These are phyloP conservation scores for Zoysia matrella DNA, from an alignment of 202 grass and related monocot genomes.

Conservation along the genomic window DNA sequence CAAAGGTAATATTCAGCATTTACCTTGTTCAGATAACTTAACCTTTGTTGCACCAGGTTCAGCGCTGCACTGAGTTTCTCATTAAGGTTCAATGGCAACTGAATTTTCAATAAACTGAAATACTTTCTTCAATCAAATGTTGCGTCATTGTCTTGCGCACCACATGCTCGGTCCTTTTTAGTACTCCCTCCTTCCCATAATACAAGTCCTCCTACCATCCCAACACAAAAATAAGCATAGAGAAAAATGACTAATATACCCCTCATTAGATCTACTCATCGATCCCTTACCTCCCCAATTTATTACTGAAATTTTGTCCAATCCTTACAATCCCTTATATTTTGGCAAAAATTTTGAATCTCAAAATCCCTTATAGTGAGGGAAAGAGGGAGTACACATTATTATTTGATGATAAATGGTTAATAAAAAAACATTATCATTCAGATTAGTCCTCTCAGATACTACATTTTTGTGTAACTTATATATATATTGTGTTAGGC, in stretches of 20 bases:
- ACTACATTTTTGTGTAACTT: conserved; percentile 15
- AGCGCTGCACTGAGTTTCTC: conserved; percentile 16
- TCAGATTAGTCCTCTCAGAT: background rate
- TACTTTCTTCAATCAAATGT: conserved; percentile 1
- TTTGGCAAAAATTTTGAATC: too few relatives aligned
- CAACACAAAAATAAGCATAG: too few relatives aligned
- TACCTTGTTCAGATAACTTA: conserved; percentile 1
- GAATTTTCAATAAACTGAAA: background rate
- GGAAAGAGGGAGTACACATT: too few relatives aligned
- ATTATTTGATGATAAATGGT: background rate
- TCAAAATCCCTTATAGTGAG: too few relatives aligned
- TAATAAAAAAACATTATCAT: background rate
- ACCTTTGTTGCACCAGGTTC: background rate
- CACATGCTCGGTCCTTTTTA: background rate
- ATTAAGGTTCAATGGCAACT: background rate
- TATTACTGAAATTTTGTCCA: too few relatives aligned
- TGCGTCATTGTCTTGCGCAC: background rate
- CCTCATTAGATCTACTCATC: too few relatives aligned
- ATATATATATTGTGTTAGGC: background rate
- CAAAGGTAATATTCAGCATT: conserved; percentile 61
- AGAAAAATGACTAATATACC: too few relatives aligned
- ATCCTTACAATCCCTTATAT: too few relatives aligned
- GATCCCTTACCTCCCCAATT: too few relatives aligned
- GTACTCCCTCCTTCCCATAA: too few relatives aligned
- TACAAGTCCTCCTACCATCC: too few relatives aligned